Base-by-base conservation (phyloP, 805 yeast genomes). In the Hagleromyces aurorensis region DNA sequence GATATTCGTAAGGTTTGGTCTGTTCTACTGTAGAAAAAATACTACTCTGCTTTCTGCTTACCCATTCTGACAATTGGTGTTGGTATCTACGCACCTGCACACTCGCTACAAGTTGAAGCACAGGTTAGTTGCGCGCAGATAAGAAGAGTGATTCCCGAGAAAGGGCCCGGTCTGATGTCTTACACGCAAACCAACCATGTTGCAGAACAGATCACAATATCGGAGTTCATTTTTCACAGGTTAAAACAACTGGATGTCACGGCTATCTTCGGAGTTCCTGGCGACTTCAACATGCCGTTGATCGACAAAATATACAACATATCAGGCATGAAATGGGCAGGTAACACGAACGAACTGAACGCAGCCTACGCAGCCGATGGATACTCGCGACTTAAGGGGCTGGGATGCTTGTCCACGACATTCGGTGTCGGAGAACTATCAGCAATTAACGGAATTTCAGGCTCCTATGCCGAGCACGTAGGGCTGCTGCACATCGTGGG, bases 331-430 rank as follows among this genome's bases (percentile, higher is more conserved):
- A 57, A 72, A 34, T 85, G 93, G 83, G 70, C 82, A 23, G 94
- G 94, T 16, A 72, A 75, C 42, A 81, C 94, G 54, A 87, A 87
- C 50, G 96, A 86, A 60, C 68, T 87, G 44, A 87, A 86, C 46
- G 82, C 93, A 2, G 87, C 93, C 4, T 86, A 86, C 56, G 81
- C 94, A 7, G 86, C 87, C 7, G 95, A 86, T 52, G 96, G 95
- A 5, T 87, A 84, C 47, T 72, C 91, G 12, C 66, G 86, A 40
- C 34, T 62, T 27, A 61, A 60, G 33, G 41, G 51, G 4, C 37
- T 62, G 7, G 63, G 62, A 12, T 61, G 57, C 15, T 34, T 61
- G 6, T 42, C 61, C 18, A 61, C 67, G 0, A 86, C 96, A 4
- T 82, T 68, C 55, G 96, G 95, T 19, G 96, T 87, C 12, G 96